Percentiles rank a stretch among this genome's conserved stretches.
Evolutionary conservation across 768 basidiomycete species (phyloP).

Genomic region (Phlebiopsis gigantea): DNA sequence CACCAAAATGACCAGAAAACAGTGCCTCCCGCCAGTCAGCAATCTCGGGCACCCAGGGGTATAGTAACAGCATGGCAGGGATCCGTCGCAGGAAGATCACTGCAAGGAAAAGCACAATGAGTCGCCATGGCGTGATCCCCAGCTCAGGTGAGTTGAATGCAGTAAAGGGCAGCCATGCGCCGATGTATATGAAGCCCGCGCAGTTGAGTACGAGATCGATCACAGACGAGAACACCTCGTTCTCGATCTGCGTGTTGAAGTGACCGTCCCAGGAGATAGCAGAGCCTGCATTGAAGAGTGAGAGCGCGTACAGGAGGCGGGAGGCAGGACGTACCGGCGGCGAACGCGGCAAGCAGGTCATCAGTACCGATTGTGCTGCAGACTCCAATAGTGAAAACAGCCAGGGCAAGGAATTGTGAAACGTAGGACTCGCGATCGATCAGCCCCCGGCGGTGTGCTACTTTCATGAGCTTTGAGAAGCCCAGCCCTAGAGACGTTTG

Average conservation of each 20-base stretch:
- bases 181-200: constrained; percentile 77
- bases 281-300: constrained; percentile 43
- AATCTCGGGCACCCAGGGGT: constrained; percentile 86
- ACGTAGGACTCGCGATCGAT: constrained; percentile 85
- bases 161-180: constrained; percentile 79
- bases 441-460: constrained; percentile 53
- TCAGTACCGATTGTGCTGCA: constrained; percentile 79
- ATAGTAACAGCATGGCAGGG: constrained; percentile 70
- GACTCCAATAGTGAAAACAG: constrained; percentile 74
- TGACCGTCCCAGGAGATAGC: constrained; percentile 92
- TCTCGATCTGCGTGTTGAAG: constrained; percentile 75
- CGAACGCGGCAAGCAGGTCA: constrained; percentile 87
- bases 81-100: constrained; percentile 78
- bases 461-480: constrained; percentile 71
- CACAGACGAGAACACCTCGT: constrained; percentile 84
- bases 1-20: constrained; percentile 90
- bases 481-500: constrained; percentile 39
- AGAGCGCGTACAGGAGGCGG: neutral
- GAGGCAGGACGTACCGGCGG: constrained; percentile 46
- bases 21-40: constrained; percentile 78
- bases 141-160: constrained; percentile 50
- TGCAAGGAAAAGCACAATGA: constrained; percentile 59
- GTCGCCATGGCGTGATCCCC: constrained; percentile 64
- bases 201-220: constrained; percentile 85
- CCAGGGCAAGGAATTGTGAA: constrained; percentile 73